Evolutionary conservation across 2,329 filamentous ascomycete genomes (phyloP).

Genomic region (Tolypocladium cylindrosporum): DNA sequence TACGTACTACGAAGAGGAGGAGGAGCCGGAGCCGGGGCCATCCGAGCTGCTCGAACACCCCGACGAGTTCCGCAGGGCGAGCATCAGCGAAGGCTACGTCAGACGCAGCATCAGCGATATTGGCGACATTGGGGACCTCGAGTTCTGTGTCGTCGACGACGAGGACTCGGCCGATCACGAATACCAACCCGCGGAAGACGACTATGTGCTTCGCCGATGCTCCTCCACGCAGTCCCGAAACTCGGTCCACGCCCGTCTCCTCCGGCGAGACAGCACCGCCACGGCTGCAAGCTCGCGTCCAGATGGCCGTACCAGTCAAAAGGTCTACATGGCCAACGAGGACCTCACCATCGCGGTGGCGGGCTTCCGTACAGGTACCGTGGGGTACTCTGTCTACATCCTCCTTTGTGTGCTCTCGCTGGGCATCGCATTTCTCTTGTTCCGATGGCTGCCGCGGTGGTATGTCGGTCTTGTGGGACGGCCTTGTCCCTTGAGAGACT

Average conservation of each 20-base stretch:
- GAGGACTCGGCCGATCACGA: conserved; percentile 30
- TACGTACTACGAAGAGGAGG: conserved; percentile 74
- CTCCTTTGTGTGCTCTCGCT: conserved; percentile 60
- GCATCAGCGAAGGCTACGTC: conserved; percentile 12
- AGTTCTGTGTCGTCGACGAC: conserved; percentile 29
- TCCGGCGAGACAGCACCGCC: conserved; percentile 59
- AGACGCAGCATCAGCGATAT: conserved; percentile 25
- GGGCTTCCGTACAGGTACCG: conserved; percentile 69
- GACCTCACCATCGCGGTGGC: conserved; percentile 90
- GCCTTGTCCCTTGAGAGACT: conserved; percentile 58
- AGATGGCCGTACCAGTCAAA: conserved; percentile 66
- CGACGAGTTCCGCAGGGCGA: conserved; percentile 18
- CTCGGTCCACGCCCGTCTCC: conserved; percentile 53
- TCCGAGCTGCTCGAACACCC: conserved; percentile 13
- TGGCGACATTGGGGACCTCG: conserved; percentile 28
- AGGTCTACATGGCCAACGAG: conserved; percentile 86
- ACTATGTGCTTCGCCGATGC: conserved; percentile 46
- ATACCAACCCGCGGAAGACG: conserved; percentile 27
- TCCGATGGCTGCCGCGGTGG: conserved; percentile 87
- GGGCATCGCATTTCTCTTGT: conserved; percentile 72
- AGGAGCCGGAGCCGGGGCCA: conserved; percentile 34
- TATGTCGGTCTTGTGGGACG: conserved; percentile 66
- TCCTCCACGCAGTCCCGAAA: conserved; percentile 50
- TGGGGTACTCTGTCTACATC: conserved; percentile 61
- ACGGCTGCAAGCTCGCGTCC: conserved; percentile 57